Evolutionary conservation across 164 flowering plant species (phyloP).

Genomic region (Vitis labrusca): DNA sequence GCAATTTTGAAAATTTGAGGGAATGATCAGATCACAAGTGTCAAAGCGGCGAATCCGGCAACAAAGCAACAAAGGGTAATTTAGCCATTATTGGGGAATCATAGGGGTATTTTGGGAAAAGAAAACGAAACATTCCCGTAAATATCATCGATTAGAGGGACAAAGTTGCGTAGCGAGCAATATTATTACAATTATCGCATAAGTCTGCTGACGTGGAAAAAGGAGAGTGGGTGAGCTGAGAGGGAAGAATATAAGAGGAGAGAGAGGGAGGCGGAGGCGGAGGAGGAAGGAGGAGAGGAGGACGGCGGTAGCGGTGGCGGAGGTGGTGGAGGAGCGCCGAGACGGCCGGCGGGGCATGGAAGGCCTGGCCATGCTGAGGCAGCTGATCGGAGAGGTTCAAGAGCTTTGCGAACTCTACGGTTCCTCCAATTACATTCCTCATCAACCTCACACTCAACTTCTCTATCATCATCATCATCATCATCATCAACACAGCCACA

Average conservation of each 20-base stretch:
- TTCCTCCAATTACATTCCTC: conserved; percentile 31
- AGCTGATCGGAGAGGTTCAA: conserved; percentile 79
- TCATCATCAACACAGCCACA: conserved; percentile 12
- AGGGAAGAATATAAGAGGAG: conserved; percentile 8
- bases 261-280: conserved; percentile 16
- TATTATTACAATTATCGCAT: conserved; percentile 18
- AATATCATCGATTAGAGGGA: conserved; percentile 1
- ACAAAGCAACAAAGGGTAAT: not conserved
- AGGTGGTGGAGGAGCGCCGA: not conserved
- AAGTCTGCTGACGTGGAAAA: conserved; percentile 37
- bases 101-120: not conserved
- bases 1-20: not conserved
- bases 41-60: not conserved
- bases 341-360: conserved; percentile 42
- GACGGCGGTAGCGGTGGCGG: not conserved
- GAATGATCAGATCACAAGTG: not conserved
- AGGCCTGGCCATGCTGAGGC: conserved; percentile 76
- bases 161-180: conserved; percentile 9
- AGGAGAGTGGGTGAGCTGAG: conserved; percentile 13
- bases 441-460: conserved; percentile 7
- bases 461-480: conserved; percentile 15
- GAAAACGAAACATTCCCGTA: not conserved
- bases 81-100: not conserved
- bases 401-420: conserved; percentile 64
- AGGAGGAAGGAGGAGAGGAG: not conserved